Percentiles rank a stretch among this genome's conserved stretches.
phyloP scores from a whole-genome alignment of 2,329 filamentous ascomycete species.

The Talaromyces albobiverticillius region DNA sequence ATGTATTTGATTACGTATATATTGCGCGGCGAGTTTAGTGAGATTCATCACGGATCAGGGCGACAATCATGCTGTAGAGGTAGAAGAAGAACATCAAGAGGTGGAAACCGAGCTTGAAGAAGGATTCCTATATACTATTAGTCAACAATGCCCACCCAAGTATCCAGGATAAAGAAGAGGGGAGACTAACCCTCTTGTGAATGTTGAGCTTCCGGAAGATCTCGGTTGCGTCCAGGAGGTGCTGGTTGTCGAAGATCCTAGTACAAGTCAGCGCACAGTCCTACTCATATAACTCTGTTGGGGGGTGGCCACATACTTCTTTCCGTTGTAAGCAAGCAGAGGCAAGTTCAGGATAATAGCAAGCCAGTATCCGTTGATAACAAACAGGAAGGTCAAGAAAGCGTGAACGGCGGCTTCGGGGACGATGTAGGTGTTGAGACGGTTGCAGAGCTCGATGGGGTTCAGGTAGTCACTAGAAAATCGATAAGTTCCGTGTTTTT shows the following conservation, averaged over 20 bases:
- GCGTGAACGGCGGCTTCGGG: slow-evolving; percentile 97
- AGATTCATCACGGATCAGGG: slow-evolving; percentile 91
- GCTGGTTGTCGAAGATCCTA: slow-evolving; percentile 95
- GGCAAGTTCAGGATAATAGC: slow-evolving; percentile 89
- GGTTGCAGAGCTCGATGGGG: slow-evolving; percentile 99
- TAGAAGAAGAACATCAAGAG: slow-evolving; percentile 99
- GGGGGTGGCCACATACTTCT: slow-evolving; percentile 66
- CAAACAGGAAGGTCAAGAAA: slow-evolving; percentile 90
- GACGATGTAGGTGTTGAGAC: slow-evolving; percentile 98
- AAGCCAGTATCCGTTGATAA: slow-evolving; percentile 99
- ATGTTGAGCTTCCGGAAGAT: slow-evolving; percentile 99
- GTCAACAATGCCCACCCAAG: neutral
- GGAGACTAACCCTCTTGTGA: slow-evolving; percentile 80
- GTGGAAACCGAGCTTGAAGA: slow-evolving; percentile 98
- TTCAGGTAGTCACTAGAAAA: slow-evolving; percentile 91
- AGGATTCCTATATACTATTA: slow-evolving; percentile 71
- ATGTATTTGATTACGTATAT: neutral
- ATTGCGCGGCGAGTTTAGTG: slow-evolving; percentile 54
- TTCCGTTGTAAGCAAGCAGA: slow-evolving; percentile 87
- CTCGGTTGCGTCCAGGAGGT: slow-evolving; percentile 94
- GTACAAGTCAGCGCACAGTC: slow-evolving; percentile 22
- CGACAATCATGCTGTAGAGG: slow-evolving; percentile 97
- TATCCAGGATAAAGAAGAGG: neutral
- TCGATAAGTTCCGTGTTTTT: too few relatives aligned
- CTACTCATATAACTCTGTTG: too few relatives aligned